Conservation (phyloP, 2,329 filamentous ascomycete genomes). For the Aspergillus fumigatus region DNA sequence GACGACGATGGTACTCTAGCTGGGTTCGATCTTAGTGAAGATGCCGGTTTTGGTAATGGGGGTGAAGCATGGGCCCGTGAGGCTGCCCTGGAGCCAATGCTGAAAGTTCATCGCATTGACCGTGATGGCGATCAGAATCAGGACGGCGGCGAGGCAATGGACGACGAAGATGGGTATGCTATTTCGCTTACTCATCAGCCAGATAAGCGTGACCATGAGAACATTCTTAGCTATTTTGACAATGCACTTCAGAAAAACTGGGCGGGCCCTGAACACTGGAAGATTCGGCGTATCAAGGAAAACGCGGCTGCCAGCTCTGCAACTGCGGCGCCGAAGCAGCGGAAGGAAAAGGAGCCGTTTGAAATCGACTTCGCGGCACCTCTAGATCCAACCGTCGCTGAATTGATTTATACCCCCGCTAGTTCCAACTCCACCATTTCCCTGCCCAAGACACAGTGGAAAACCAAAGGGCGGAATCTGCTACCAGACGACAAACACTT, state of each 20-base stretch:
- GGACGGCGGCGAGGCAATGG: constrained; percentile 51
- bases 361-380: constrained; percentile 84
- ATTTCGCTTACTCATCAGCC: constrained; percentile 72
- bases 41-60: constrained; percentile 88
- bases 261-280: constrained; percentile 98
- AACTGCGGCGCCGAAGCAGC: constrained; percentile 50
- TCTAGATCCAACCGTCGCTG: constrained; percentile 65
- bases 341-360: constrained; percentile 95
- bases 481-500: constrained; percentile 98
- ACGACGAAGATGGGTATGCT: constrained; percentile 68
- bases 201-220: constrained; percentile 71
- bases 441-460: constrained; percentile 91
- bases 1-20: constrained; percentile 69
- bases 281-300: constrained; percentile 87
- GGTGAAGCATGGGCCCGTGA: constrained; percentile 94
- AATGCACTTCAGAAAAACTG: constrained; percentile 95
- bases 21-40: constrained; percentile 62
- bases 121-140: constrained; percentile 51
- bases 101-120: constrained; percentile 63
- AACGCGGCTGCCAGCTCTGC: constrained; percentile 52
- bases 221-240: constrained; percentile 97
- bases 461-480: constrained; percentile 85
- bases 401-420: constrained; percentile 76
- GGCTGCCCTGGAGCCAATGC: constrained; percentile 79
- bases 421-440: constrained; percentile 76